These are phyloP conservation scores for Albugo laibachii DNA, from an alignment of 352 stramenopile species.

Conservation along the genomic window DNA sequence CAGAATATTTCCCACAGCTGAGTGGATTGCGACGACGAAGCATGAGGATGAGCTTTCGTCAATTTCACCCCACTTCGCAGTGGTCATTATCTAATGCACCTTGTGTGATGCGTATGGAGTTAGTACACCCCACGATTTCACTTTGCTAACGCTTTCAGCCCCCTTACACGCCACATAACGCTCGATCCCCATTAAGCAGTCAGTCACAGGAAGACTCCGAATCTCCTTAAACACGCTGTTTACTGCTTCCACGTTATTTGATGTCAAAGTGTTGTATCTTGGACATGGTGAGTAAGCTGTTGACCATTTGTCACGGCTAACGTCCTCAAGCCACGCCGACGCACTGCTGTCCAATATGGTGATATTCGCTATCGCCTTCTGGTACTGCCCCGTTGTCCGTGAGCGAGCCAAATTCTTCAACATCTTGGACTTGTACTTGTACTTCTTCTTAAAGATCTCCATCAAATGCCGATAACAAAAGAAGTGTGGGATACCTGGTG, in stretches of 20 bases:
- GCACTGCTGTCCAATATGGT: background rate
- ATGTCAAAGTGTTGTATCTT: background rate
- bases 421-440: slow-evolving; percentile 1
- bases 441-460: slow-evolving; percentile 6
- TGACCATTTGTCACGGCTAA: background rate
- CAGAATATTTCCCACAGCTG: no score
- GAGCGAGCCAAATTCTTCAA: background rate
- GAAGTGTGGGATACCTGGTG: background rate
- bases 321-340: background rate
- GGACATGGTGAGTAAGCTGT: background rate
- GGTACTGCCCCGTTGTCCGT: background rate
- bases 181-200: slow-evolving; percentile 2
- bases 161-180: no score
- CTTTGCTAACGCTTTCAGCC: no score
- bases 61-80: no score
- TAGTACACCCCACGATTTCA: no score
- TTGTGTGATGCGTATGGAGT: no score
- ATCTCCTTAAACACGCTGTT: background rate
- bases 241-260: slow-evolving; percentile 3
- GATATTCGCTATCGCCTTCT: background rate
- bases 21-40: no score
- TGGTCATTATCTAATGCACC: no score
- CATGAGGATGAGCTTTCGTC: no score
- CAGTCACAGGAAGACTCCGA: background rate
- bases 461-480: slow-evolving; percentile 4